phyloP scores from a whole-genome alignment of 805 yeast genomes.

The Vanderwaltozyma verrucispora region DNA sequence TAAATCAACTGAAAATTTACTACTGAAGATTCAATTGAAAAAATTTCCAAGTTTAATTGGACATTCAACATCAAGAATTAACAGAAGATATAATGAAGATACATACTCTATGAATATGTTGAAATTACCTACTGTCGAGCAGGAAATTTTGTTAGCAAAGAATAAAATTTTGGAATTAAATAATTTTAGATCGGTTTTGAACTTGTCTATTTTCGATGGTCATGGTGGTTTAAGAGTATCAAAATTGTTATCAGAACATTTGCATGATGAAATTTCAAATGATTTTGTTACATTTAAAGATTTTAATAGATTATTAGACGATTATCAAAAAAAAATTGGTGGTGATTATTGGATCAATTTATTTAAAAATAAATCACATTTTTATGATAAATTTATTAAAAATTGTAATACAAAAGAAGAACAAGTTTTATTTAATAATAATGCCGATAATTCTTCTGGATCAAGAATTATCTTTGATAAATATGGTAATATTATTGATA shows the following conservation, averaged over 20 bases:
- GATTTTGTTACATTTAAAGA: slow-evolving; percentile 25
- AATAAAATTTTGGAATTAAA: slow-evolving; percentile 2
- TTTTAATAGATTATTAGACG: slow-evolving; percentile 37
- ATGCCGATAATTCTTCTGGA: slow-evolving; percentile 9
- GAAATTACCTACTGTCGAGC: slow-evolving; percentile 31
- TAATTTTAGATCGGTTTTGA: slow-evolving; percentile 38
- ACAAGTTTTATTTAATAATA: slow-evolving; percentile 19
- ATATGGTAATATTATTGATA: slow-evolving; percentile 29
- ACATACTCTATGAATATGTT: slow-evolving; percentile 57
- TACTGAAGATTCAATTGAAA: slow-evolving; percentile 18
- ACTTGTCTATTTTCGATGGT: slow-evolving; percentile 79
- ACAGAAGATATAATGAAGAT: slow-evolving; percentile 75
- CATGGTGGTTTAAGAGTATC: slow-evolving; percentile 79
- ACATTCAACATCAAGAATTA: slow-evolving; percentile 66
- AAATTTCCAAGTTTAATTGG: slow-evolving; percentile 43
- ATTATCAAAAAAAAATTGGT: slow-evolving; percentile 53
- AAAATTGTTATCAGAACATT: slow-evolving; percentile 41
- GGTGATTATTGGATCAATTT: slow-evolving; percentile 81
- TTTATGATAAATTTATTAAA: slow-evolving; percentile 27
- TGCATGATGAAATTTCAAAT: slow-evolving; percentile 44
- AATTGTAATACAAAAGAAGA: slow-evolving; percentile 29
- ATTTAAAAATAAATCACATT: slow-evolving; percentile 35
- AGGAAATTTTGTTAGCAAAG: slow-evolving; percentile 15
- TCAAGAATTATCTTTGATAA: slow-evolving; percentile 29
- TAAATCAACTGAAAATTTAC: slow-evolving; percentile 5